A percentile compares a stretch with the other conserved stretches of the same genome.
Conservation (phyloP, 192 early-diverging fungal genomes). For the Coemansia sp. region DNA sequence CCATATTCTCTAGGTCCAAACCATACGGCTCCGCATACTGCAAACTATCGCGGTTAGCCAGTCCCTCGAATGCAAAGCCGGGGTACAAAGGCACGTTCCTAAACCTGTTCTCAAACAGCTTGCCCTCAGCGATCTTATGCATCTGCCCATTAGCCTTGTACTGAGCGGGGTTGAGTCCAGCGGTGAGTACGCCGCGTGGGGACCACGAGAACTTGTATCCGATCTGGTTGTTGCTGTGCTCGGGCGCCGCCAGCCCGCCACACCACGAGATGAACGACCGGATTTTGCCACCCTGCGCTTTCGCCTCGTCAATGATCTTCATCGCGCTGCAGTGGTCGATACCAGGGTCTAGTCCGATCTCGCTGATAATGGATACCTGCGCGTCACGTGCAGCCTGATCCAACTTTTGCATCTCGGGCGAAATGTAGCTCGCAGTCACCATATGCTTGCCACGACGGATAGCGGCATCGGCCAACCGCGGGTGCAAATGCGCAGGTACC, state of each 20-base stretch:
- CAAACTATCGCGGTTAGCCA: constrained; percentile 94
- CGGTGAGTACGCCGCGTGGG: constrained; percentile 88
- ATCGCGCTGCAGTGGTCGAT: constrained; percentile 98
- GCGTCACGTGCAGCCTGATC: constrained; percentile 78
- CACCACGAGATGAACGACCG: constrained; percentile 95
- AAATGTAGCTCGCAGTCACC: constrained; percentile 97
- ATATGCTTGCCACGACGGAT: constrained; percentile 87
- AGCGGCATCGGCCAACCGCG: constrained; percentile 60
- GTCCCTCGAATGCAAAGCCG: constrained; percentile 91
- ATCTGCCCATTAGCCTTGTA: constrained; percentile 75
- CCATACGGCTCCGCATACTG: constrained; percentile 87
- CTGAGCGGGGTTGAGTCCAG: constrained; percentile 81
- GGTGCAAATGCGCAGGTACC: constrained; percentile 80
- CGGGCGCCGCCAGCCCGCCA: constrained; percentile 92
- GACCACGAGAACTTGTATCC: constrained; percentile 98
- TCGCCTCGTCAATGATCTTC: constrained; percentile 91
- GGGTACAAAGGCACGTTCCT: constrained; percentile 76
- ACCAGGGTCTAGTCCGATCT: constrained; percentile 97
- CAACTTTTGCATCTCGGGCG: constrained; percentile 82
- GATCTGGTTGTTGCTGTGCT: constrained; percentile 86
- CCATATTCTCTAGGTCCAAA: constrained; percentile 70
- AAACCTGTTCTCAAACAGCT: constrained; percentile 73
- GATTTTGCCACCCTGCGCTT: constrained; percentile 68
- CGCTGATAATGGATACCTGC: constrained; percentile 90
- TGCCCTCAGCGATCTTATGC: constrained; percentile 65